Evolutionary conservation across 257 asterid genomes (phyloP), one percentile per base, ranked within the genome.

Genomic region (Solanum paucissectum): DNA sequence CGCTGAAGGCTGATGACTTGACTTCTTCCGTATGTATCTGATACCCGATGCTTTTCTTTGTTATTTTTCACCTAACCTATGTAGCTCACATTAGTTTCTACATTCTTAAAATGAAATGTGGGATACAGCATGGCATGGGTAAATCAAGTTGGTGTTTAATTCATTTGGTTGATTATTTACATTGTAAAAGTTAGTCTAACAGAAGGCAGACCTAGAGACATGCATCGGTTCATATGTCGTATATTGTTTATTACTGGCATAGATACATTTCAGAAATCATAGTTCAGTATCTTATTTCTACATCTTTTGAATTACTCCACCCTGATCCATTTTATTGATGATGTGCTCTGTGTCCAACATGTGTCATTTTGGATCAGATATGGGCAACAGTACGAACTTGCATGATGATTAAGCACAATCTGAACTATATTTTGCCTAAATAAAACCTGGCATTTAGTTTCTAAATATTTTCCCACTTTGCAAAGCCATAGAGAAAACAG

Each of bases 1-100:
- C 99, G 71, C 82, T 97, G 94, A 96, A 96, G 92, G 98, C 98
- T 84, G 99, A 97, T 91, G 99, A 97, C 93, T 93, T 97, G 96
- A 98, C 99, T 89, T 97, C 99, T 91, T 97, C 99, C 12, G 99
- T 97, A 94, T 84, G 98, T 92, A 40, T 55, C 83, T 89, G 60
- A 86, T 88, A 62, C 88, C 88, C 89, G 7, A 36, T 55, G 85
- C 85, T 81, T 46, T 29, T 27, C 12, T 81, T 81, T 81, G 20
- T 29, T 13, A 81, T 46, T 81, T 27, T 27, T 37, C 40, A 81
- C 29, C 42, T 81, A 9, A 16, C 8, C 29, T 81, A 14, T 0
- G 68, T 46, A 27, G 66, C 40, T 79, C 66, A 79, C 16, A 79
- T 60, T 25, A 79, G 66, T 79, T 44, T 46, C 84, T 1, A 40